A percentile compares a stretch with the other conserved stretches of the same genome.
These are phyloP conservation scores for Claviceps sp. DNA, from an alignment of 2,329 filamentous ascomycete genomes.

Conservation along the genomic window DNA sequence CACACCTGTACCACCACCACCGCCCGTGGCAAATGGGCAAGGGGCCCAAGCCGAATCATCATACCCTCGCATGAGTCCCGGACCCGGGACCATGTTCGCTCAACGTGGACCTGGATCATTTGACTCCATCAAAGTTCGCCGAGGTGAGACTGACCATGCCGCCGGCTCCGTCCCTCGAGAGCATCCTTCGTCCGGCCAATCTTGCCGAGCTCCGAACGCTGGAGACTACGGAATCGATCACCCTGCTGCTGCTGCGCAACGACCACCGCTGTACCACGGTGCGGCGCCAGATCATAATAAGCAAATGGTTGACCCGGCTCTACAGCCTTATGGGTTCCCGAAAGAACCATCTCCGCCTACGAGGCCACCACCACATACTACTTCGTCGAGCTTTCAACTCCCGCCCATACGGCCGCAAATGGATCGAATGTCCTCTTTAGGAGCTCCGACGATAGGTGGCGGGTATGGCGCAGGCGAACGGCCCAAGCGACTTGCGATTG, in stretches of 20 bases:
- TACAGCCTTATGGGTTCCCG: neutral
- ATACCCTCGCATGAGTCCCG: slow-evolving; percentile 18
- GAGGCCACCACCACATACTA: neutral
- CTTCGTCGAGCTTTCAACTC: slow-evolving; percentile 26
- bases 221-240: neutral
- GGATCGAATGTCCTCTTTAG: slow-evolving; percentile 12
- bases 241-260: neutral
- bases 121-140: slow-evolving; percentile 29
- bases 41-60: slow-evolving; percentile 30
- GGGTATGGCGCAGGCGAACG: slow-evolving; percentile 31
- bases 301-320: neutral
- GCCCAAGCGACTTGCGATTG: slow-evolving; percentile 43
- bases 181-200: neutral
- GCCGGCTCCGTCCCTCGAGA: neutral
- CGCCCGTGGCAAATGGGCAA: slow-evolving; percentile 27
- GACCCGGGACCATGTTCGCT: slow-evolving; percentile 17
- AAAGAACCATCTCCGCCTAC: neutral
- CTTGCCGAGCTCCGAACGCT: neutral
- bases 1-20: neutral
- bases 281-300: neutral
- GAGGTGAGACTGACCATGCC: slow-evolving; percentile 15
- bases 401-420: slow-evolving; percentile 33
- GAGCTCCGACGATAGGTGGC: slow-evolving; percentile 15
- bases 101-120: slow-evolving; percentile 32
- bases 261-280: neutral